Conservation (phyloP, 495 filamentous ascomycete species). For the Penicillium macrosclerotiorum region DNA sequence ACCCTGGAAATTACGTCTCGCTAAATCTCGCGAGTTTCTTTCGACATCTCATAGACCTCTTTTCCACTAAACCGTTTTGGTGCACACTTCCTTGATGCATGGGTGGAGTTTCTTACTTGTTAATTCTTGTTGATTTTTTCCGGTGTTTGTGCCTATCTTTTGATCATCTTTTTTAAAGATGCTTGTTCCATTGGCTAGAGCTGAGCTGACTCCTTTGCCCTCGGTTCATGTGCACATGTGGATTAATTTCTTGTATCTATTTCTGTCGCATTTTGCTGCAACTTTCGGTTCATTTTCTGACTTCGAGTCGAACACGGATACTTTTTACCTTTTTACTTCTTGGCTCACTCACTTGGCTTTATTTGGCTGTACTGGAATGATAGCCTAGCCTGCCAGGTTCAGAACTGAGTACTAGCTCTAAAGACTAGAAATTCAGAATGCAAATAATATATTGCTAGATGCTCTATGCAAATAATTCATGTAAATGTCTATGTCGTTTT, state of each 20-base stretch:
- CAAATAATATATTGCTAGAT: background rate
- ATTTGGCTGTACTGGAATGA: background rate
- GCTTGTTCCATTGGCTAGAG: background rate
- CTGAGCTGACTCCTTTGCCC: background rate
- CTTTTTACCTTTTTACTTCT: conserved; percentile 4
- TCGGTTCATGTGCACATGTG: conserved; percentile 2
- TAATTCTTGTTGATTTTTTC: conserved; percentile 6
- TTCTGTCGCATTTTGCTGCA: conserved; percentile 2
- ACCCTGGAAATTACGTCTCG: background rate
- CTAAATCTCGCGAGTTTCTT: background rate
- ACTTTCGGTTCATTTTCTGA: no score
- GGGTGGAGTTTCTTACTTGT: conserved; percentile 13
- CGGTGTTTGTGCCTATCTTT: background rate
- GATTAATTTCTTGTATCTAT: conserved; percentile 11
- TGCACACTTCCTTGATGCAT: conserved; percentile 11
- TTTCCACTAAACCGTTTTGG: background rate
- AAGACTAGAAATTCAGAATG: background rate
- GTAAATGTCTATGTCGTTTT: conserved; percentile 3
- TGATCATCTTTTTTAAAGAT: no score
- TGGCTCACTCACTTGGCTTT: background rate
- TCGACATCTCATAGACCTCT: conserved; percentile 3
- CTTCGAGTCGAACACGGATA: no score
- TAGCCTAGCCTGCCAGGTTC: background rate
- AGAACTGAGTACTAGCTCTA: background rate
- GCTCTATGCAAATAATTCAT: conserved; percentile 4